phyloP scores from a whole-genome alignment of 768 basidiomycete species.

The Trametes coccinea region DNA sequence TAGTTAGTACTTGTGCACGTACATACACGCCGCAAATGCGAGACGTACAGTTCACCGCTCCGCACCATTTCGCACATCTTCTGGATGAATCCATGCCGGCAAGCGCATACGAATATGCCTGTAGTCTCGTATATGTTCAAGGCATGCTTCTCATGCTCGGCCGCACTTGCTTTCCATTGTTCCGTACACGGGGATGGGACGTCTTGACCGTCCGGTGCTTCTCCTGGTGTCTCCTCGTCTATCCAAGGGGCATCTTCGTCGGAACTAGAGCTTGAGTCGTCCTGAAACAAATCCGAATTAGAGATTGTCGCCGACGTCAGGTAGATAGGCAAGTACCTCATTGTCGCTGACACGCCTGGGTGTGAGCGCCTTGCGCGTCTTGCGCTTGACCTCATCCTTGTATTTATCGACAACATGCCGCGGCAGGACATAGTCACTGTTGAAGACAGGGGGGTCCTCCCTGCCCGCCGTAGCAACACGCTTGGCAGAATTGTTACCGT shows the following conservation, averaged over 20 bases:
- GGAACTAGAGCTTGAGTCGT: no score
- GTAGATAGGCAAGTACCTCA: no score
- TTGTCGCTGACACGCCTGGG: no score
- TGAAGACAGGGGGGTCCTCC: slow-evolving; percentile 23
- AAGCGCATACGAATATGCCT: slow-evolving; percentile 35
- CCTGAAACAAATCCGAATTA: no score
- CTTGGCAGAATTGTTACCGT: slow-evolving; percentile 25
- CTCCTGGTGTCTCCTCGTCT: background rate
- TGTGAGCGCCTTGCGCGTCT: no score
- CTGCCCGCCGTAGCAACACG: slow-evolving; percentile 26
- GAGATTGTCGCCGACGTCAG: no score
- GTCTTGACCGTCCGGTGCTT: slow-evolving; percentile 23
- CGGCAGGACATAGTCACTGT: slow-evolving; percentile 31
- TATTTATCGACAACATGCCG: slow-evolving; percentile 31
- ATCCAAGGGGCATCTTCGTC: no score
- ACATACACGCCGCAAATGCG: no score
- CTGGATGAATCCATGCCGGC: slow-evolving; percentile 23
- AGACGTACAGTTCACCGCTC: slow-evolving; percentile 26
- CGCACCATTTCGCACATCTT: slow-evolving; percentile 24
- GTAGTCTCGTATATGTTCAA: slow-evolving; percentile 39
- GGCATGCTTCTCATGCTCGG: slow-evolving; percentile 35
- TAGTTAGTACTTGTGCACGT: no score
- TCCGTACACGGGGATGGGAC: slow-evolving; percentile 31
- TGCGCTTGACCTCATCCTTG: slow-evolving; percentile 33
- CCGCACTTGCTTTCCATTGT: slow-evolving; percentile 35